Base-by-base conservation (phyloP, 306 rosid genomes). In the Quercus glauca region DNA sequence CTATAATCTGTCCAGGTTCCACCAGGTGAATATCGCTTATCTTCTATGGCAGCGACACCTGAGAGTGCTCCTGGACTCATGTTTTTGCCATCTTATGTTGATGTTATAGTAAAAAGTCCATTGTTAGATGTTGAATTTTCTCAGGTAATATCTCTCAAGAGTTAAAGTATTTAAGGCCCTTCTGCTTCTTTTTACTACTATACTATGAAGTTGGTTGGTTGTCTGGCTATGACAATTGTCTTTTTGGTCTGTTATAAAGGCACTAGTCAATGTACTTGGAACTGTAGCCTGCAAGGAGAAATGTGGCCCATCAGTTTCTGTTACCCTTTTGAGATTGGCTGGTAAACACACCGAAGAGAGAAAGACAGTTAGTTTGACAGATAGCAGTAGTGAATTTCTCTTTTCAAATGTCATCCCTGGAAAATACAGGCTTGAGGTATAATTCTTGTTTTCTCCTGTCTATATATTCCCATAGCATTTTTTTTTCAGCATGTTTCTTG, bases 11-110 rank as follows among this genome's bases (percentile, higher is more conserved):
- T 79, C 68, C 87, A 96, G 99, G 97, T 96, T 84, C 87, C 88
- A 78, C 83, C 94, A 10, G 98, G 98, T 77, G 99, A 93, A 80
- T 96, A 96, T 84, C 98, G 97, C 81, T 80, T 96, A 74, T 93
- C 99, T 75, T 96, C 97, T 74, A 80, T 96, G 86, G 91, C 96
- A 79, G 84, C 94, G 74, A 35, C 86, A 70, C 87, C 91, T 12
- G 99, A 90, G 76, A 90, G 89, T 85, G 88, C 87, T 84, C 90
- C 97, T 78, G 97, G 98, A 60, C 89, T 96, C 83, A 81, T 91
- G 83, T 93, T 96, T 88, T 80, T 90, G 83, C 99, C 98, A 67
- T 82, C 97, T 63, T 69, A 90, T 88, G 85, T 88, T 3, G 97
- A 96, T 81, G 93, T 93, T 79, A 84, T 81, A 37, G 92, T 93